Evolutionary conservation across 345 rosid species (phyloP), one percentile per base, ranked within the genome.

Genomic region (Psidium guajava): DNA sequence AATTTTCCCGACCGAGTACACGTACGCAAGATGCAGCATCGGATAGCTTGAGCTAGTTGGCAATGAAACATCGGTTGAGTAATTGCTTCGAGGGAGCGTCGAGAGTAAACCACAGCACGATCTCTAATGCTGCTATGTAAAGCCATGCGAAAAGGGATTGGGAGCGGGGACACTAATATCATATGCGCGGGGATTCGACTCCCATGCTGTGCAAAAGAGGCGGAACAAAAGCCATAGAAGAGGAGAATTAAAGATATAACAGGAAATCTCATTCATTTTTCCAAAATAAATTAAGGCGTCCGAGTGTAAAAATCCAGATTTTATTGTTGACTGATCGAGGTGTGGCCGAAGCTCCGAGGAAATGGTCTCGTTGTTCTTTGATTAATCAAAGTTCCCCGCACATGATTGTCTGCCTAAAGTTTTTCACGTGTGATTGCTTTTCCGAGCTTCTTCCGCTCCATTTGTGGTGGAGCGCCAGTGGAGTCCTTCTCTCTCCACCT

Each of bases 1-100:
- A 20, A 64, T 64, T 16, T 28, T 64, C 21, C 11, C 0, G 5
- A 14, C 6, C 2, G 14, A 14, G 27, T n/a, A 61, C 16, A 51
- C 1, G 54, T 4, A 51, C 16, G 4, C 14, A 32, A 27, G 0
- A 18, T 61, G 40, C 6, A 64, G 5, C 3, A 5, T 28, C 0
- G 0, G 22, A 64, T 28, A 32, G 75, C 32, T 5, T 32, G 18
- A 64, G 75, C 75, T 5, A 64, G 6, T 32, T 64, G 75, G 75
- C 75, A 28, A 64, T 9, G 6, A 64, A 64, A 28, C 22, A 64
- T 8, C 22, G 1, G 22, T 16, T 1, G 44, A 32, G 18, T 7
- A 28, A 21, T 3, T 47, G 49, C 49, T 47, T 47, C 49, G 0
- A 6, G 9, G 7, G 49, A 47, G 49, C 1, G 49, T 40, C 3